Conservation (phyloP, 2,329 filamentous ascomycete genomes). For the Colletotrichum lentis region DNA sequence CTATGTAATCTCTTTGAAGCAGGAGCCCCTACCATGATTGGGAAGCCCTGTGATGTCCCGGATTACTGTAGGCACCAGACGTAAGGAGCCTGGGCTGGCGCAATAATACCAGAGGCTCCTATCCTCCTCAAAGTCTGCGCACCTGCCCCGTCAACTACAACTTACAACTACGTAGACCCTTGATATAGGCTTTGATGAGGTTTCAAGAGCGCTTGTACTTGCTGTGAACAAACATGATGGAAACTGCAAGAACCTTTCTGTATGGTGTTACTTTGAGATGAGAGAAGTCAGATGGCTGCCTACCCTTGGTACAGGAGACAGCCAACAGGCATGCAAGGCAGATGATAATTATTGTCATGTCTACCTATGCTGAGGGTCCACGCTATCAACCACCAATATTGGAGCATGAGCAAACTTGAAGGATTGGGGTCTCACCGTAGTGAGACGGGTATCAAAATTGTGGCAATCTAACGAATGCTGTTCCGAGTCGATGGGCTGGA, state of each 20-base stretch:
- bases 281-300: neutral
- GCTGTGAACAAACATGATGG: neutral
- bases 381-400: neutral
- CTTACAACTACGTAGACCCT: neutral
- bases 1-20: neutral
- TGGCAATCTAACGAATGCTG: slow-evolving; percentile 10
- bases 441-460: slow-evolving; percentile 34
- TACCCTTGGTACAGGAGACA: neutral
- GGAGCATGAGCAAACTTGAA: neutral
- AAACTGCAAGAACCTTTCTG: neutral
- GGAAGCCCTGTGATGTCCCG: neutral
- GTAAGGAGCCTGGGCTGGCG: neutral
- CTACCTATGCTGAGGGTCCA: neutral
- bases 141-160: neutral
- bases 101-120: neutral
- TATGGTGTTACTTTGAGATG: neutral
- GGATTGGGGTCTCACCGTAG: slow-evolving; percentile 17
- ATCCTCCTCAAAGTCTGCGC: too few species aligned
- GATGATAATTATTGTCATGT: neutral
- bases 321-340: neutral
- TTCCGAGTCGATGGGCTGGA: neutral
- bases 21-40: neutral
- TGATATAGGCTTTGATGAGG: neutral
- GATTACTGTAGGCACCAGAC: neutral
- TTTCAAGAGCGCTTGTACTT: neutral